Percentiles rank a stretch among this genome's conserved stretches.
These are phyloP conservation scores for Vitis rotundifolia DNA, from an alignment of 164 flowering plant species.

Conservation along the genomic window DNA sequence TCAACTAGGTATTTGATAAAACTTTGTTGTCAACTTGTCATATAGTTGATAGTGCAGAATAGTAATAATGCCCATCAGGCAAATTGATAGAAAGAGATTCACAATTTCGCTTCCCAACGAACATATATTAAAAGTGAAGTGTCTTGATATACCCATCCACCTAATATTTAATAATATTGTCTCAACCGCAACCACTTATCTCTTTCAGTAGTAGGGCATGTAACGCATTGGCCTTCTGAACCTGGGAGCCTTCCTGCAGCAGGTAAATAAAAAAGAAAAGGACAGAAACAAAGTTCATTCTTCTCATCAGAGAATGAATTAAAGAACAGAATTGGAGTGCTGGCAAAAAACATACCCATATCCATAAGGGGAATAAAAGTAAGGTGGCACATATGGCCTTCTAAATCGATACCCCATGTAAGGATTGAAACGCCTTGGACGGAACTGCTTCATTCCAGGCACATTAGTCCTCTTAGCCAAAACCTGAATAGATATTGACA, in stretches of 20 bases:
- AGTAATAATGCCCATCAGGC: background rate
- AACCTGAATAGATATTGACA: conserved; percentile 34
- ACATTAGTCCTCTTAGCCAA: conserved; percentile 61
- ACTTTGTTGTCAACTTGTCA: background rate
- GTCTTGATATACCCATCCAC: background rate
- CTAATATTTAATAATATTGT: background rate
- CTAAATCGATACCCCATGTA: conserved; percentile 47
- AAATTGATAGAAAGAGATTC: background rate
- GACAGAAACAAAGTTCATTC: background rate
- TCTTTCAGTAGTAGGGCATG: conserved; percentile 50
- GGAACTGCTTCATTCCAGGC: conserved; percentile 70
- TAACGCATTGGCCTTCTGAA: conserved; percentile 56
- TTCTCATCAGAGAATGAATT: background rate
- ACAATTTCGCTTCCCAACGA: background rate
- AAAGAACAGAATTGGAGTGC: background rate
- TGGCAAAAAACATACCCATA: conserved; percentile 38
- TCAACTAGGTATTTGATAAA: too few relatives aligned
- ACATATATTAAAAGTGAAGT: background rate
- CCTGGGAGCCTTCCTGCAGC: conserved; percentile 57
- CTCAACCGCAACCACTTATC: background rate
- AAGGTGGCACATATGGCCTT: conserved; percentile 57
- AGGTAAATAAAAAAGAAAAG: background rate
- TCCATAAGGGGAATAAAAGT: conserved; percentile 62
- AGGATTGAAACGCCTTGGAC: conserved; percentile 52
- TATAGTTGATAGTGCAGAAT: background rate